Evolutionary conservation across 75 land plant genomes (phyloP).

Genomic region (Picea glauca): DNA sequence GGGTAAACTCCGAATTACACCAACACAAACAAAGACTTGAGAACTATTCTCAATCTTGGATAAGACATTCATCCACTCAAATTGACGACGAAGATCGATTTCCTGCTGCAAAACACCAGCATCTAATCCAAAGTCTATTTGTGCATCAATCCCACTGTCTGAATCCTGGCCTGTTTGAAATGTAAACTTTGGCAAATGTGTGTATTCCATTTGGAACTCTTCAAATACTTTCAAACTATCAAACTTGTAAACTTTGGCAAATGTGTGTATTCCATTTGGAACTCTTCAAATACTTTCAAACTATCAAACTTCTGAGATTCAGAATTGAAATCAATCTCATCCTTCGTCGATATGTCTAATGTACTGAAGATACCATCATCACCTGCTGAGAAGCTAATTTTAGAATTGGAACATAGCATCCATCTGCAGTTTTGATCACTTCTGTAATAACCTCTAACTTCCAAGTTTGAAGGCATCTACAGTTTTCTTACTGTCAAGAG

Average conservation of each 20-base stretch:
- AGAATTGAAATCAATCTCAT: constrained; percentile 9
- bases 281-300: constrained; percentile 28
- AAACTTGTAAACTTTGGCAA: constrained; percentile 19
- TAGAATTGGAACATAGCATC: too few relatives aligned
- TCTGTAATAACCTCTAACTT: too few relatives aligned
- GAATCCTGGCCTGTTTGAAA: constrained; percentile 16
- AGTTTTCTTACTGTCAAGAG: too few relatives aligned
- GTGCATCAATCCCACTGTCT: constrained; percentile 11
- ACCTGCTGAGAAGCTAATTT: background rate
- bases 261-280: constrained; percentile 30
- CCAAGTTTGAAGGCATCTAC: too few relatives aligned
- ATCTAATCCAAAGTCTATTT: constrained; percentile 18
- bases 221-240: constrained; percentile 31
- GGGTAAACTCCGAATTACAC: constrained; percentile 47
- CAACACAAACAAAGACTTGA: constrained; percentile 46
- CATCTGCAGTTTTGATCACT: too few relatives aligned
- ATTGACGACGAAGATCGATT: constrained; percentile 19
- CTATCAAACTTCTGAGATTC: constrained; percentile 26
- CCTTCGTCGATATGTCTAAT: constrained; percentile 9
- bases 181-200: constrained; percentile 17
- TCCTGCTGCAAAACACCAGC: constrained; percentile 15
- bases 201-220: constrained; percentile 30
- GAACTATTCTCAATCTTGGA: constrained; percentile 10
- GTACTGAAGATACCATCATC: background rate
- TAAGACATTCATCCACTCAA: constrained; percentile 23